Evolutionary conservation across 2,329 filamentous ascomycete species (phyloP), one percentile per base, ranked within the genome.

Genomic region (Xenosphaeropsis pyriputrescens): DNA sequence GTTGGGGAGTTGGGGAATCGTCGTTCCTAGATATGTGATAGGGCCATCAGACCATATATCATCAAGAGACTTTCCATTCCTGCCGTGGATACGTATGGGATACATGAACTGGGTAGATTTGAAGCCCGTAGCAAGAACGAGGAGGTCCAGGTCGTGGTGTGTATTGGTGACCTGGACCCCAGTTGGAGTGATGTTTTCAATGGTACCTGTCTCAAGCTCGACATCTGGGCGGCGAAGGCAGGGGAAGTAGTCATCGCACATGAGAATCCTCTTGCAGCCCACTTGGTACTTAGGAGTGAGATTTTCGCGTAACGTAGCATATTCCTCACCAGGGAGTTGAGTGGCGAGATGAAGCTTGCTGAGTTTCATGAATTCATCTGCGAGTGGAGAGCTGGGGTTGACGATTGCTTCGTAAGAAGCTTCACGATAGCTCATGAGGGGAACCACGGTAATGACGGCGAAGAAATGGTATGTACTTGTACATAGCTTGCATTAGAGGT

Each of bases 111-210:
- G 65, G 0, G 68, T 62, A 0, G 72, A 68, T 17, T 79, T 76
- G 7, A 75, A 74, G 1, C 79, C 79, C 0, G 79, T 85, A 1
- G 76, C 72, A 47, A 76, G 83, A 45, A 84, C 72, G 5, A 82
- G 60, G 12, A 72, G 71, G 42, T 81, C 77, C 0, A 79, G 72
- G 3, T 73, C 58, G 13, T 32, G 30, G 19, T 68, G 60, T 0
- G 50, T 51, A 2, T 75, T 75, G 0, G 53, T 56, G 0, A 72
- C 78, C 45, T 72, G 64, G 34, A 82, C 76, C 0, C 74, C 74
- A 0, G 61, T 71, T 29, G 60, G 57, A 0, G 71, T 79, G 43
- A 84, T 73, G 0, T 64, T 60, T 14, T 61, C 59, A 49, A 81
- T 81, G 0, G 55, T 64, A 0, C 64, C 65, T 26, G 62, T 63